These are phyloP conservation scores for Pythium rhizo-oryzae DNA, from an alignment of 352 stramenopile genomes.

Conservation along the genomic window DNA sequence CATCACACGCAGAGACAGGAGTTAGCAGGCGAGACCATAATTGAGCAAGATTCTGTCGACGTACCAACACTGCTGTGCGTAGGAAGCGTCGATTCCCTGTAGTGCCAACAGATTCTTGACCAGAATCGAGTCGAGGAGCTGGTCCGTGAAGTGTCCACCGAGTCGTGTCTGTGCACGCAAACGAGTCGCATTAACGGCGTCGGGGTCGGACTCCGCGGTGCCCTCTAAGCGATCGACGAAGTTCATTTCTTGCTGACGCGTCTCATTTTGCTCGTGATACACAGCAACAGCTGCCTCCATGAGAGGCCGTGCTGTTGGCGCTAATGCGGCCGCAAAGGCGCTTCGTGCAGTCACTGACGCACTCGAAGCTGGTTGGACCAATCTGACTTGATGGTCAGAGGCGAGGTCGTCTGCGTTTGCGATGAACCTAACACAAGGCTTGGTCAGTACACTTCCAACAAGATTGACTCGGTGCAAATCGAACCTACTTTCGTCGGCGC, in stretches of 20 bases:
- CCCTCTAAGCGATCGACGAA: slow-evolving; percentile 19
- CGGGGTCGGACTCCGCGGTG: background rate
- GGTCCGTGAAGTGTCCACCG: slow-evolving; percentile 26
- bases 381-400: slow-evolving; percentile 18
- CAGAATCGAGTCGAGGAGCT: slow-evolving; percentile 30
- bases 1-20: background rate
- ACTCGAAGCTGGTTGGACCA: background rate
- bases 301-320: slow-evolving; percentile 25
- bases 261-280: slow-evolving; percentile 19
- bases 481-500: slow-evolving; percentile 53
- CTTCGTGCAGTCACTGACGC: slow-evolving; percentile 9
- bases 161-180: slow-evolving; percentile 21
- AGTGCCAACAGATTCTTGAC: slow-evolving; percentile 24
- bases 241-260: slow-evolving; percentile 16
- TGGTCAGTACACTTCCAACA: background rate
- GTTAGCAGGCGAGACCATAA: background rate
- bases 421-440: slow-evolving; percentile 17
- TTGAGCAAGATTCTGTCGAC: background rate
- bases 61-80: slow-evolving; percentile 37
- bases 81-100: slow-evolving; percentile 30
- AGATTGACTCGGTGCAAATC: background rate
- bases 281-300: slow-evolving; percentile 15
- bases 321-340: slow-evolving; percentile 28
- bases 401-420: slow-evolving; percentile 21
- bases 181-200: slow-evolving; percentile 4